Evolutionary conservation across 306 rosid species (phyloP), one percentile per base, ranked within the genome.

Genomic region (Cucurbita maxima): DNA sequence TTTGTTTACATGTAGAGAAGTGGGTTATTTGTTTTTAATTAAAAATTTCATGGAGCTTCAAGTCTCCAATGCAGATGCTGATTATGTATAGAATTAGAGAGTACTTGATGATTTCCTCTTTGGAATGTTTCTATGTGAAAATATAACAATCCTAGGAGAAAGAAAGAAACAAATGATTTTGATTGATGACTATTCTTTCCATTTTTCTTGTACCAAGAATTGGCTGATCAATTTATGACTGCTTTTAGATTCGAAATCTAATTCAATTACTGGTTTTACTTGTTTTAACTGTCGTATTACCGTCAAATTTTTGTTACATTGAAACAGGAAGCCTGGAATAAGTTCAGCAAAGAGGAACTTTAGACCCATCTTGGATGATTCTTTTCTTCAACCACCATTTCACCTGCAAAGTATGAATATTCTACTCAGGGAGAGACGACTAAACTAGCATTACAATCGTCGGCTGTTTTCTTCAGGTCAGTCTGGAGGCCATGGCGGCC

Each of bases 291-390:
- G 59, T 50, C 56, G 12, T 15, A 8, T 47, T 30, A 70, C 25
- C 5, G 9, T 15, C 45, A 12, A 54, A 47, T 30, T 73, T 58
- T 14, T 69, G 37, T 73, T 50, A 36, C 79, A 20, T 51, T 48
- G 59, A 77, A 82, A 90, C 96, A 90, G 96, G 98, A 88, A 86
- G 91, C 96, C 75, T 90, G 89, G 90, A 90, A 59, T 79, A 92
- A 87, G 84, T 90, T 92, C 84, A 84, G 68, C 71, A 81, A 77
- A 30, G 96, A 90, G 83, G 96, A 92, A 81, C 96, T 92, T 58
- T 85, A 73, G 50, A 41, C 53, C 12, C 52, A 43, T 41, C 53
- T 37, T 12, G 34, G 52, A 73, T 56, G 54, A 38, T 47, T 44
- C 38, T 66, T 44, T 44, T 66, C 54, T 43, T 66, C 54, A 44